These are phyloP conservation scores for Tolypocladium album DNA, from an alignment of 2,329 filamentous ascomycete species.

Conservation along the genomic window DNA sequence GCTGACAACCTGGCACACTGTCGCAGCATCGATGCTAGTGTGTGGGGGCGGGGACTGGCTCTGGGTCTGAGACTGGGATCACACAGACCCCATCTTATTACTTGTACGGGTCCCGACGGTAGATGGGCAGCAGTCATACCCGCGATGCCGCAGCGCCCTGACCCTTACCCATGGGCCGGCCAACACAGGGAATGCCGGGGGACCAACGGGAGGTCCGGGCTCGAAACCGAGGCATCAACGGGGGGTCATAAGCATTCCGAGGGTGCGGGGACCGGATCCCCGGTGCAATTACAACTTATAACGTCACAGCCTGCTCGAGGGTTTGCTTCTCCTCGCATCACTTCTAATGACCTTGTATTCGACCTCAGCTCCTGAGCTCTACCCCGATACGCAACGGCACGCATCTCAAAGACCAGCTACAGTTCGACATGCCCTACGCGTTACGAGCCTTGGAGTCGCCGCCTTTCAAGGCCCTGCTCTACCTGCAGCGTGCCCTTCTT, in stretches of 20 bases:
- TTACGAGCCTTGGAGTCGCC: constrained; percentile 4
- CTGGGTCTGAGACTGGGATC: too few relatives aligned
- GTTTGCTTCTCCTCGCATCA: background rate
- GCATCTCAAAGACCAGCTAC: background rate
- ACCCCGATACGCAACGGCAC: background rate
- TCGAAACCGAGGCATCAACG: background rate
- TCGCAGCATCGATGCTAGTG: background rate
- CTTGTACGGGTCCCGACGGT: background rate
- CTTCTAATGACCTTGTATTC: background rate
- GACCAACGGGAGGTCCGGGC: background rate
- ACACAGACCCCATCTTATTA: too few relatives aligned
- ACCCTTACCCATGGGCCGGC: background rate
- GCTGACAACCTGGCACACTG: background rate
- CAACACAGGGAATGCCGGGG: background rate
- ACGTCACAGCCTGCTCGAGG: background rate
- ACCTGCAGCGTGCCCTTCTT: constrained; percentile 1
- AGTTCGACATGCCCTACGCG: constrained; percentile 2
- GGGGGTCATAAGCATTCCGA: background rate
- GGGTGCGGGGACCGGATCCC: background rate
- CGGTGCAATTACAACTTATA: background rate
- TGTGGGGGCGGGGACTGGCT: background rate
- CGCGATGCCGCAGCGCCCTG: background rate
- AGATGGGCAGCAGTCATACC: too few relatives aligned
- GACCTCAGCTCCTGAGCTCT: background rate
- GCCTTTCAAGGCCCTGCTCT: constrained; percentile 5